These are phyloP conservation scores for Spiraea crenata DNA, from an alignment of 331 rosid genomes.

Conservation along the genomic window DNA sequence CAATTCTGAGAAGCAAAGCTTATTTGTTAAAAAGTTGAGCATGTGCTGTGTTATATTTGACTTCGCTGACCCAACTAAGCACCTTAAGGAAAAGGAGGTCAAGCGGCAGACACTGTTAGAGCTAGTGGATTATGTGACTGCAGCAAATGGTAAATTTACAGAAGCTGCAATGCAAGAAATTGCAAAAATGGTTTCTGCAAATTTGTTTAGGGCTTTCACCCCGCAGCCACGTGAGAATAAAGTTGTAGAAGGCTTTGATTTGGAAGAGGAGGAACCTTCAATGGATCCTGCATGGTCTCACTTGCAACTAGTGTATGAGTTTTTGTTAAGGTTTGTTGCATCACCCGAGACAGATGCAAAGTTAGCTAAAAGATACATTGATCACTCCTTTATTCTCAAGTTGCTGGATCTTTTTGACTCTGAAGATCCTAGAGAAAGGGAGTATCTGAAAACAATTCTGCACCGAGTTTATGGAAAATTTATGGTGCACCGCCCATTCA, in stretches of 20 bases:
- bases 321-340: conserved; percentile 59
- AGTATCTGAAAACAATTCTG: conserved; percentile 52
- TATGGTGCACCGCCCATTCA: conserved; percentile 74
- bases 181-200: conserved; percentile 49
- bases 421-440: conserved; percentile 66
- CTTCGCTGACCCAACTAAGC: conserved; percentile 56
- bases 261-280: conserved; percentile 69
- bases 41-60: conserved; percentile 65
- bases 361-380: conserved; percentile 60
- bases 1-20: conserved; percentile 46
- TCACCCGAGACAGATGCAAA: conserved; percentile 69
- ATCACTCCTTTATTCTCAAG: conserved; percentile 57
- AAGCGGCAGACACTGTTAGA: conserved; percentile 58
- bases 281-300: conserved; percentile 81
- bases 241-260: conserved; percentile 45
- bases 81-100: conserved; percentile 61
- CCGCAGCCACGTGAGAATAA: conserved; percentile 64
- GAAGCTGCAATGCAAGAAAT: conserved; percentile 56
- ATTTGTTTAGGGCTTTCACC: conserved; percentile 54
- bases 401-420: conserved; percentile 66
- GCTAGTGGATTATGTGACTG: conserved; percentile 52
- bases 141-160: conserved; percentile 50
- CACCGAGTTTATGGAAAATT: conserved; percentile 61
- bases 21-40: conserved; percentile 55
- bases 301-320: conserved; percentile 56